A percentile compares a stretch with the other conserved stretches of the same genome.
Evolutionary conservation across 352 stramenopile species (phyloP).

Genomic region (Globisporangium viniferum): DNA sequence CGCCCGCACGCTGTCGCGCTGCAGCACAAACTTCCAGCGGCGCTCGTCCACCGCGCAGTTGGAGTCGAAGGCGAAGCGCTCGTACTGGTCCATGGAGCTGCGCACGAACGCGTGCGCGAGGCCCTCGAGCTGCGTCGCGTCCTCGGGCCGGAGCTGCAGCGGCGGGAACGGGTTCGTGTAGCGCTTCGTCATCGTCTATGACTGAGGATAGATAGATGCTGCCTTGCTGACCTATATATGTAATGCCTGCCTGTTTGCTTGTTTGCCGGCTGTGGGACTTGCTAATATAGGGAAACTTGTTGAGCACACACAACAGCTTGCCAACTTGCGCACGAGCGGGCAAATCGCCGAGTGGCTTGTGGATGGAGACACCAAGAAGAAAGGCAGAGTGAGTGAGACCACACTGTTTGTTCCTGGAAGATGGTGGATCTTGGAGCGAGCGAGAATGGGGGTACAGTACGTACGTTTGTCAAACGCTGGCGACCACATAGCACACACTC

Average conservation of each 20-base stretch:
- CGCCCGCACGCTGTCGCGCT: constrained; percentile 11
- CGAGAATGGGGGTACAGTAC: background rate
- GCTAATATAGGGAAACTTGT: background rate
- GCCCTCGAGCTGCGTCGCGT: constrained; percentile 12
- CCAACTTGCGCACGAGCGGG: background rate
- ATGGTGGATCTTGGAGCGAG: background rate
- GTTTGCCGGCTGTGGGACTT: background rate
- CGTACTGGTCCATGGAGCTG: constrained; percentile 12
- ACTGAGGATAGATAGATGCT: background rate
- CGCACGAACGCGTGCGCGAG: constrained; percentile 13
- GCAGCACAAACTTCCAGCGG: constrained; percentile 15
- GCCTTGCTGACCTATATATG: background rate
- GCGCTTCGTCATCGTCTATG: background rate
- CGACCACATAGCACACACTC: background rate
- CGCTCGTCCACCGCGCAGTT: constrained; percentile 8
- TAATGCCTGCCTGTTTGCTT: too few species aligned
- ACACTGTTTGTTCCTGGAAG: background rate
- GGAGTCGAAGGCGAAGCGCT: constrained; percentile 10
- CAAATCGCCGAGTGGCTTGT: background rate
- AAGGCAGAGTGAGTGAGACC: background rate
- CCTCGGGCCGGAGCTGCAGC: constrained; percentile 14
- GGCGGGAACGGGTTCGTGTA: constrained; percentile 10
- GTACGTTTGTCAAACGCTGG: background rate
- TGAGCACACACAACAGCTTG: too few species aligned
- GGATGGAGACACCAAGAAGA: background rate